phyloP scores from a whole-genome alignment of 2,329 filamentous ascomycete genomes.

The Botrytis medusae region DNA sequence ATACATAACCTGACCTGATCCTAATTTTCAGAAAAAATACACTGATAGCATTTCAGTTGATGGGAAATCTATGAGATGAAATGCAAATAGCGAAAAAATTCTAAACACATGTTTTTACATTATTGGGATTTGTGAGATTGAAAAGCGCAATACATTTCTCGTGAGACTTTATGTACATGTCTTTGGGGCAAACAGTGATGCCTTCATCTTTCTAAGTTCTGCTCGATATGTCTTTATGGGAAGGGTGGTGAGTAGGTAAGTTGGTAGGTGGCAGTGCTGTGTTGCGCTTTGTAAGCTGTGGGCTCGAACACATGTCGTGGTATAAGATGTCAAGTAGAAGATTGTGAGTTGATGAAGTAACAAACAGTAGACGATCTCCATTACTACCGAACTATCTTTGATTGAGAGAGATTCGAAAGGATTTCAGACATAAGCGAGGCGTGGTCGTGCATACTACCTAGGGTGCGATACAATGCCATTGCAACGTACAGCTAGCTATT shows the following conservation, averaged over 20 bases:
- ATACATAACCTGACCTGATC: neutral
- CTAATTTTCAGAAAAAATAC: neutral
- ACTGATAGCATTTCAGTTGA: neutral
- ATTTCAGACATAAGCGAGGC: neutral
- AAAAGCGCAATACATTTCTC: neutral
- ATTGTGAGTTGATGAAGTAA: neutral
- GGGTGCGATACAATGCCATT: neutral
- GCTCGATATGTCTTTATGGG: neutral
- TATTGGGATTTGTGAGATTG: neutral
- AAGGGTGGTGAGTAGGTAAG: neutral
- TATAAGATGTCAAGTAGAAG: neutral
- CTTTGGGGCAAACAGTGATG: neutral
- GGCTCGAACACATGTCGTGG: neutral
- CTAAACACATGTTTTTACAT: neutral
- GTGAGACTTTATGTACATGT: neutral
- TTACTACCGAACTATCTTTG: neutral
- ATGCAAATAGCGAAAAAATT: neutral
- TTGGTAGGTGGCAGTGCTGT: neutral
- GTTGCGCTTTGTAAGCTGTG: neutral
- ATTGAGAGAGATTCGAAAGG: fast-evolving
- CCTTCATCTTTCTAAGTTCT: neutral
- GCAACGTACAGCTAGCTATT: neutral
- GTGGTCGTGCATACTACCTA: neutral
- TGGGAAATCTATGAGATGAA: neutral
- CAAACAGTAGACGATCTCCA: neutral